Conservation (phyloP, 2,329 filamentous ascomycete genomes). For the Neoarthrinium moseri region DNA sequence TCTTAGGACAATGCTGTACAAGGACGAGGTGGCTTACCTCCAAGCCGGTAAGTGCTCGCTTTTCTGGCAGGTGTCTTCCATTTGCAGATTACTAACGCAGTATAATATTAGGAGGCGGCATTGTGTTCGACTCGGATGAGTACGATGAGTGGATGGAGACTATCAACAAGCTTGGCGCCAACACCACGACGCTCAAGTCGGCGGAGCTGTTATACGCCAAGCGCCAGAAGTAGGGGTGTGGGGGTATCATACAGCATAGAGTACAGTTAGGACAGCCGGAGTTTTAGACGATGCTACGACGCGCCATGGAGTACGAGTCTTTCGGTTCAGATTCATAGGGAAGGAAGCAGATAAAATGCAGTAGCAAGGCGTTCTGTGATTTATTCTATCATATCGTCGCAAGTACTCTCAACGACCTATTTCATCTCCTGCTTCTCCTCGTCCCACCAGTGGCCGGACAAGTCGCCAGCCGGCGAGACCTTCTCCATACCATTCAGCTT, state of each 20-base stretch:
- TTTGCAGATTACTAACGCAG: constrained; percentile 2
- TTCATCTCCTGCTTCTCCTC: constrained; percentile 28
- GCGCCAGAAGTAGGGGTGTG: constrained; percentile 25
- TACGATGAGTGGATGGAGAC: constrained; percentile 95
- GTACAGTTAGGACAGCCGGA: too few relatives aligned
- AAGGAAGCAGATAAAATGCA: background rate
- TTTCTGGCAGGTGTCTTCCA: background rate
- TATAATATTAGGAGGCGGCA: constrained; percentile 70
- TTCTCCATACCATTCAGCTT: constrained; percentile 34
- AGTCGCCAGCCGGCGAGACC: constrained; percentile 32
- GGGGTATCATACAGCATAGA: too few relatives aligned
- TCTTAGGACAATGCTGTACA: constrained; percentile 89
- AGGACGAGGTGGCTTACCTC: constrained; percentile 87
- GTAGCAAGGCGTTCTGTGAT: background rate
- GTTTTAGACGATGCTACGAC: background rate
- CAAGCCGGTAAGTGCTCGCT: constrained; percentile 59
- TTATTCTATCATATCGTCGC: background rate
- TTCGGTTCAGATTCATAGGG: too few relatives aligned
- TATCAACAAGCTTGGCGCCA: constrained; percentile 88
- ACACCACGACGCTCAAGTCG: constrained; percentile 82
- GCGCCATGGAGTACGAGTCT: too few relatives aligned
- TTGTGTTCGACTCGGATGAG: constrained; percentile 89
- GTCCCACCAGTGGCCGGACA: constrained; percentile 35
- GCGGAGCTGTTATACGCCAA: constrained; percentile 68
- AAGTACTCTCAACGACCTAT: constrained; percentile 10